Base-by-base conservation (phyloP, 2,329 filamentous ascomycete species). In the Septoria linicola region DNA sequence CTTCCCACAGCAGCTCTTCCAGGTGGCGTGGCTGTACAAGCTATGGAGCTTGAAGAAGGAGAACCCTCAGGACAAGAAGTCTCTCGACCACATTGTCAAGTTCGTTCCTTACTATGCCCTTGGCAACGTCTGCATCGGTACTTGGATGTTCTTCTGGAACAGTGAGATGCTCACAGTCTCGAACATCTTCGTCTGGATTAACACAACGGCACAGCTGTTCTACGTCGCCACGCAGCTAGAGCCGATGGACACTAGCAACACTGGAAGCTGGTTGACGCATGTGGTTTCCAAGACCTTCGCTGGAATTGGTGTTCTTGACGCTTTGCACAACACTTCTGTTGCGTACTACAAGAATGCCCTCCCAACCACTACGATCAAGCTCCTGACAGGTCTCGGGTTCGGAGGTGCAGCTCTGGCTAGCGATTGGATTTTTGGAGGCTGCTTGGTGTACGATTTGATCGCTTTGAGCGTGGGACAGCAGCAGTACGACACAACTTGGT, bases 81-180 rank as follows among this genome's bases (percentile, higher is more conserved):
- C 81, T 27, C 58, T 76, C 1, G 67, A 72, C 3, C 68, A 72
- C 41, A 81, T 83, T 68, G 70, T 78, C 3, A 73, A 75, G 45
- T 83, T 75, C 58, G 76, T 76, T 8, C 80, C 79, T 2, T 79
- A 73, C 53, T 83, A 82, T 61, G 70, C 70, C 2, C 49, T 82
- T 3, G 80, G 80, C 0, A 83, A 83, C 60, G 49, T 81, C 1
- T 82, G 80, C 61, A 82, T 83, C 51, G 80, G 79, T 31, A 76
- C 78, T 75, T 60, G 58, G 39, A 81, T 83, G 79, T 73, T 83
- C 59, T 82, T 81, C 69, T 83, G 80, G 80, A 82, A 83, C 59
- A 59, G 71, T 1, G 72, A 73, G 2, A 62, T 74, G 17, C 71
- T 83, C 4, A 72, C 75, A 48, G 72, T 73, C 0, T 70, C 76